A percentile compares a stretch with the other conserved stretches of the same genome.
Evolutionary conservation across 768 basidiomycete genomes (phyloP).

Genomic region (Naganishia onofrii): DNA sequence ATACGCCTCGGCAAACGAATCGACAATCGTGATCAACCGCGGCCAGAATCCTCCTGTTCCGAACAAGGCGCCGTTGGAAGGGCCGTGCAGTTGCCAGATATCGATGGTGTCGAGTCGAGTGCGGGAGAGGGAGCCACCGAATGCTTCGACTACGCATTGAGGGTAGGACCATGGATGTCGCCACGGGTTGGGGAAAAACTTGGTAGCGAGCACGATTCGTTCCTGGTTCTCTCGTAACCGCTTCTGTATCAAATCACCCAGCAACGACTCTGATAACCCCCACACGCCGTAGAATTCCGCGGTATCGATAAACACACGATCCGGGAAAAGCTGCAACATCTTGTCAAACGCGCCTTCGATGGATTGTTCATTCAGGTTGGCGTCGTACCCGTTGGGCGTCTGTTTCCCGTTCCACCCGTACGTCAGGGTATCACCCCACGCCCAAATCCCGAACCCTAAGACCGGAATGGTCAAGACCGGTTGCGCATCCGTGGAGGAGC

Average conservation of each 20-base stretch:
- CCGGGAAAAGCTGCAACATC: conserved; percentile 15
- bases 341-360: conserved; percentile 10
- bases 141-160: conserved; percentile 1
- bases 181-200: neutral
- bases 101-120: neutral
- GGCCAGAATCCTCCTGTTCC: conserved; percentile 1
- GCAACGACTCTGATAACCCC: conserved; percentile 4
- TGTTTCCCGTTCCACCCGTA: conserved; percentile 20
- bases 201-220: conserved; percentile 3
- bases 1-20: neutral
- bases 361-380: conserved; percentile 9
- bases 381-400: conserved; percentile 14
- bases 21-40: neutral
- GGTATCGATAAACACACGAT: conserved; percentile 7
- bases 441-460: conserved; percentile 14
- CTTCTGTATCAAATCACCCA: conserved; percentile 8
- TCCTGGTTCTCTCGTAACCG: neutral
- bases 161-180: conserved; percentile 10
- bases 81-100: conserved; percentile 8
- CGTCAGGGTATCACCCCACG: conserved; percentile 18
- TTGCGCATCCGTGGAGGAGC: too few relatives aligned
- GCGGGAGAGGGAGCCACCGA: conserved; percentile 3
- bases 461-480: neutral
- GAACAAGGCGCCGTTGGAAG: conserved; percentile 6
- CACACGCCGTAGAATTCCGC: conserved; percentile 9